Evolutionary conservation across 352 stramenopile species (phyloP).

Genomic region (Globisporangium lucens): DNA sequence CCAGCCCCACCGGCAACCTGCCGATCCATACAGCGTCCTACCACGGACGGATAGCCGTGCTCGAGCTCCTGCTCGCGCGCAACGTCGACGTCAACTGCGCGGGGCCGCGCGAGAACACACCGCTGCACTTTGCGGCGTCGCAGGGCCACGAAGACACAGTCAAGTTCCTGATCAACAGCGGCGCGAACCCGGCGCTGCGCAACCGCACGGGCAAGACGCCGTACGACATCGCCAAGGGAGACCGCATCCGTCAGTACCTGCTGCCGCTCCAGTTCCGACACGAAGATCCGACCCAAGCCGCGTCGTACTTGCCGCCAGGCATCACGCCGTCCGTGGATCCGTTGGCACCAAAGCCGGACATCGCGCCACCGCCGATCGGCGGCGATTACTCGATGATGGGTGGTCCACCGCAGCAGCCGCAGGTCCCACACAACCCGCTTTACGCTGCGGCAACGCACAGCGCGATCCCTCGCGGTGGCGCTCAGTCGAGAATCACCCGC

Average conservation of each 20-base stretch:
- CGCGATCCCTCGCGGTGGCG: constrained; percentile 62
- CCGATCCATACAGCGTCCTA: constrained; percentile 86
- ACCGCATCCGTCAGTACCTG: constrained; percentile 82
- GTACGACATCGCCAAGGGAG: constrained; percentile 84
- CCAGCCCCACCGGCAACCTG: constrained; percentile 71
- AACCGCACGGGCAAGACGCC: constrained; percentile 77
- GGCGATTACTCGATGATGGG: constrained; percentile 44
- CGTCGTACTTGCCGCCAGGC: constrained; percentile 61
- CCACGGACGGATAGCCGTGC: constrained; percentile 65
- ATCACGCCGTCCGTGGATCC: constrained; percentile 74
- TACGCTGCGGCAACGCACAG: constrained; percentile 80
- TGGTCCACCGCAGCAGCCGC: constrained; percentile 17
- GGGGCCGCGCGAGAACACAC: constrained; percentile 73
- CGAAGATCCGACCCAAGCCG: constrained; percentile 66
- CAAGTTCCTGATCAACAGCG: constrained; percentile 65
- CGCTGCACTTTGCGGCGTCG: constrained; percentile 78
- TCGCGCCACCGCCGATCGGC: constrained; percentile 58
- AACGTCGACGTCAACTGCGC: constrained; percentile 67
- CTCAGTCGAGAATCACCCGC: constrained; percentile 47
- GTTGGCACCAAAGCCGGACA: constrained; percentile 53
- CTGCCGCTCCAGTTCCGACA: constrained; percentile 87
- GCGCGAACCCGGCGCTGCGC: constrained; percentile 72
- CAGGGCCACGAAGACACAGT: constrained; percentile 75
- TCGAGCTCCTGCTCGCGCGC: constrained; percentile 69
- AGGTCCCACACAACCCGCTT: constrained; percentile 48